Evolutionary conservation across 2,329 filamentous ascomycete genomes (phyloP).

Genomic region (Phyllosticta citrichinensis): DNA sequence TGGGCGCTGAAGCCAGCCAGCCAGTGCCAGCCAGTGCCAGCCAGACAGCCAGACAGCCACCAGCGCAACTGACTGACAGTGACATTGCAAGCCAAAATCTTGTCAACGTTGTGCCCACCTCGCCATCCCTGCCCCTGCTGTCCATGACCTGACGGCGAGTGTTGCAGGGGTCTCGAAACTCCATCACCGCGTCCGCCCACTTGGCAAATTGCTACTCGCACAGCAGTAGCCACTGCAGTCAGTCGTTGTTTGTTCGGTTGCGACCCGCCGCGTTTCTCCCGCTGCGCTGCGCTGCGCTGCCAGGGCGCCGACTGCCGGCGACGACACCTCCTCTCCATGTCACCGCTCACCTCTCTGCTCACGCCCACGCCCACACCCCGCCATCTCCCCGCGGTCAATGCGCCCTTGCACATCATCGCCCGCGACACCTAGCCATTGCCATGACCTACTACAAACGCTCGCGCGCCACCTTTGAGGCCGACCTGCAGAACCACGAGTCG

Average conservation of each 20-base stretch:
- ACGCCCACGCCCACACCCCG: not conserved
- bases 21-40: not conserved
- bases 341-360: not conserved
- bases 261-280: not conserved
- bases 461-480: slow-evolving; percentile 67
- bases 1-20: not conserved
- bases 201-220: not conserved
- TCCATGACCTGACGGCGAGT: not conserved
- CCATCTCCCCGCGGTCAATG: slow-evolving; percentile 1
- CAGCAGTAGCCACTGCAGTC: not conserved
- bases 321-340: not conserved
- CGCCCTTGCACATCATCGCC: not conserved
- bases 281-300: no score
- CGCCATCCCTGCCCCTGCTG: not conserved
- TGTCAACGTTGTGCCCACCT: not conserved
- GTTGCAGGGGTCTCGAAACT: not conserved
- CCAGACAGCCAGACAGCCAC: not conserved
- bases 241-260: not conserved
- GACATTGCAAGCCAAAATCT: not conserved
- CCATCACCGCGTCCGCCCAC: no score
- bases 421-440: not conserved
- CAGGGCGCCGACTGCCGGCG: not conserved
- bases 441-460: slow-evolving; percentile 55
- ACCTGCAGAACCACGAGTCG: slow-evolving; percentile 55
- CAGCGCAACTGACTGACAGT: not conserved